These are phyloP conservation scores for Scalesia atractyloides DNA, from an alignment of 129 eudicot species.

Conservation along the genomic window DNA sequence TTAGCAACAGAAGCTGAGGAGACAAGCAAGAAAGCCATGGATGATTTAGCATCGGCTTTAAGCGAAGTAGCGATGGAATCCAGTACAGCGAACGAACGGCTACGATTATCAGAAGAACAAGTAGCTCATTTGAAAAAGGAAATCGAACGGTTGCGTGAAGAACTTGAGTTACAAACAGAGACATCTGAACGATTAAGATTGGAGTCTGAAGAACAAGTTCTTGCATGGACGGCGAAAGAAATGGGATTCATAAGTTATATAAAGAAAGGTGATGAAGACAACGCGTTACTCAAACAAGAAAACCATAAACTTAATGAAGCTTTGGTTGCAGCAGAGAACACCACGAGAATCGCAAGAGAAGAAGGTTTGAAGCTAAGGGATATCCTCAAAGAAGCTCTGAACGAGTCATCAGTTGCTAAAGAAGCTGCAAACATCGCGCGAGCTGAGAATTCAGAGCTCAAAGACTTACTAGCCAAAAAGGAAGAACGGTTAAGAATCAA, in stretches of 20 bases:
- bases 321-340: conserved; percentile 44
- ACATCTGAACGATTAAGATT: conserved; percentile 54
- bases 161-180: conserved; percentile 50
- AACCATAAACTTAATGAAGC: conserved; percentile 44
- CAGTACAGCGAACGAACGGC: conserved; percentile 57
- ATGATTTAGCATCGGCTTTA: conserved; percentile 71
- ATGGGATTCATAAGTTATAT: conserved; percentile 74
- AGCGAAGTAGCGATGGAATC: conserved; percentile 72
- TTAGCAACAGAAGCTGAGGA: conserved; percentile 68
- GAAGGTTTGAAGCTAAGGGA: conserved; percentile 71
- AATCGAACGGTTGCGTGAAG: conserved; percentile 44
- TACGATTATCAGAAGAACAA: conserved; percentile 33
- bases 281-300: conserved; percentile 44
- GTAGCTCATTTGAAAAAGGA: conserved; percentile 50
- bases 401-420: conserved; percentile 80
- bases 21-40: conserved; percentile 77
- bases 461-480: conserved; percentile 62
- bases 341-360: conserved; percentile 49
- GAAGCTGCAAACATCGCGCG: conserved; percentile 75
- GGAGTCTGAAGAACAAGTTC: conserved; percentile 68
- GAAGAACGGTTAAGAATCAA: conserved; percentile 72
- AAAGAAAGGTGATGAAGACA: conserved; percentile 69
- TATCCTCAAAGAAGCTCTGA: conserved; percentile 73
- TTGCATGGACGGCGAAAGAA: conserved; percentile 82
- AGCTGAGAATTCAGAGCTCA: conserved; percentile 64